Evolutionary conservation across 352 stramenopile species (phyloP), one percentile per base, ranked within the genome.

Genomic region (Globisporangium spinosum): DNA sequence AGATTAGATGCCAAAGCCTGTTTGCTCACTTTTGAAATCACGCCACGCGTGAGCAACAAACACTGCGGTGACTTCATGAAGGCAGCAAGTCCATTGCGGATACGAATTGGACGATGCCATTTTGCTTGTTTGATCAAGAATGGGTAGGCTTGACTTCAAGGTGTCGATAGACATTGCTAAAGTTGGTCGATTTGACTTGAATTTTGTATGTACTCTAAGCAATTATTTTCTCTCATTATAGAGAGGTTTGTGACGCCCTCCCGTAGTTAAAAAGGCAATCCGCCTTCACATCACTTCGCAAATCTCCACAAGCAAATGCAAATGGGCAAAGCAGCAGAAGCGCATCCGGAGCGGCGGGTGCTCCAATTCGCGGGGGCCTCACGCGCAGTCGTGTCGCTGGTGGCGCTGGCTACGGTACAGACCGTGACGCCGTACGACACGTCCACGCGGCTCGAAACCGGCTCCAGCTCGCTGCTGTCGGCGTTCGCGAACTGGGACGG

Each of bases 401-500:
- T 92, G 29, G 76, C 77, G 22, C 45, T 83, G 15, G 25, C 71
- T n/a, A 92, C 85, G 0, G 60, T 76, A 13, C 54, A 58, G 34
- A 57, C 93, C 20, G 75, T 91, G 27, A 77, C 69, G 13, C 83
- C 87, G 0, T 93, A 93, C 38, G 85, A 95, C 67, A 90, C 83
- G 22, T 95, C 87, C 29, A 71, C 77, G 2, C 80, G 77, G 15
- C 70, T 85, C 5, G 68, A 72, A 27, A 53, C 70, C 2, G 57
- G 55, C 20, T 54, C 32, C 10, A 43, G 34, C 13, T 78, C 72
- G 6, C 56, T 71, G 7, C 72, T 93, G 58, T 66, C 76, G 20
- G 60, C 72, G 22, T 77, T 94, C 40, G 82, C 75, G 49, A 91
- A 91, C 68, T 97, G 90, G 90, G 90, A 96, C 73, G 90, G 84